phyloP scores from a whole-genome alignment of 164 flowering plant species.

The Macadamia tetraphylla region DNA sequence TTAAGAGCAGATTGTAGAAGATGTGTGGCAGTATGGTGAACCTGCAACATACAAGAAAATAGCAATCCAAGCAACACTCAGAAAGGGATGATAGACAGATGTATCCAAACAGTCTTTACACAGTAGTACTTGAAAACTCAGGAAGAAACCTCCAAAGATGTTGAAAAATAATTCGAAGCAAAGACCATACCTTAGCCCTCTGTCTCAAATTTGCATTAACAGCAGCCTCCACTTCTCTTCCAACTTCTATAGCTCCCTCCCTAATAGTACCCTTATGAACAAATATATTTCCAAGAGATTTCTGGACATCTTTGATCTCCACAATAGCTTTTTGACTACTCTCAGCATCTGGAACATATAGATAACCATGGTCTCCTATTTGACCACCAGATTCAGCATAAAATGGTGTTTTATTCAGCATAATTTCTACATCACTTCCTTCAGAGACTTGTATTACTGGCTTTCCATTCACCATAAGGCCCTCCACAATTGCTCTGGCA shows the following conservation, averaged over 20 bases:
- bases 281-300: constrained; percentile 66
- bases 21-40: constrained; percentile 98
- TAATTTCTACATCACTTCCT: constrained; percentile 81
- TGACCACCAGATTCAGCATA: constrained; percentile 99
- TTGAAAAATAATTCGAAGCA: neutral
- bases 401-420: constrained; percentile 78
- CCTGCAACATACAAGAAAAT: constrained; percentile 37
- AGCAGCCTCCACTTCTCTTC: constrained; percentile 73
- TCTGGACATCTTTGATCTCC: constrained; percentile 78
- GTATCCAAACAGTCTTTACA: neutral
- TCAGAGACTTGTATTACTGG: constrained; percentile 55
- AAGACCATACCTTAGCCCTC: constrained; percentile 57
- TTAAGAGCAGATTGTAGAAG: constrained; percentile 92
- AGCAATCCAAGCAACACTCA: neutral
- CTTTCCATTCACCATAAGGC: constrained; percentile 72
- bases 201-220: constrained; percentile 81
- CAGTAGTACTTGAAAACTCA: neutral
- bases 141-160: neutral
- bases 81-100: neutral
- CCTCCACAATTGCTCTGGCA: constrained; percentile 57
- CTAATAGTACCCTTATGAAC: constrained; percentile 75
- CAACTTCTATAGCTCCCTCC: constrained; percentile 74
- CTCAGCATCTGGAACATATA: constrained; percentile 42
- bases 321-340: constrained; percentile 39
- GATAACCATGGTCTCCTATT: constrained; percentile 76